phyloP scores from a whole-genome alignment of 208 protist genomes.

The Borovskyia barvae region DNA sequence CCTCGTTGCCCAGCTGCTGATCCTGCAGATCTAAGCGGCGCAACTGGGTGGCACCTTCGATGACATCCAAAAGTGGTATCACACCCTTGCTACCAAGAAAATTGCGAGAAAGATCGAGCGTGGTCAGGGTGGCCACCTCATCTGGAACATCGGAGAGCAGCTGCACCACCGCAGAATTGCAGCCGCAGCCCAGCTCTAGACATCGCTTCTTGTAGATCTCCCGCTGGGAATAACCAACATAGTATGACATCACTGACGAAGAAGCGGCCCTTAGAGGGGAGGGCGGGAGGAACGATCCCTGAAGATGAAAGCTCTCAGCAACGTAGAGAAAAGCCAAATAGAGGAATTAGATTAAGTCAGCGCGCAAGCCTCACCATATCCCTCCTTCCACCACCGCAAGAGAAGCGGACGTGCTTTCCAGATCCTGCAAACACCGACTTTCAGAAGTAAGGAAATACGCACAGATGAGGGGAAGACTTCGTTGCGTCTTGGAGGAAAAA shows the following conservation, averaged over 20 bases:
- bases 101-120: conserved; percentile 84
- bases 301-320: background rate
- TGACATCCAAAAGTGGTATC: conserved; percentile 71
- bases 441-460: too few species aligned
- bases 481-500: background rate
- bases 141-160: conserved; percentile 60
- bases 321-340: background rate
- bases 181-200: conserved; percentile 53
- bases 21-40: conserved; percentile 45
- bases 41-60: conserved; percentile 53
- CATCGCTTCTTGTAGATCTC: conserved; percentile 84
- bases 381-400: background rate
- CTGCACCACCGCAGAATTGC: conserved; percentile 51
- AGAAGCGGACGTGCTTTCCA: background rate
- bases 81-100: conserved; percentile 83
- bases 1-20: conserved; percentile 61
- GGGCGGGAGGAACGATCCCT: background rate
- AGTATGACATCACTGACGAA: conserved; percentile 38
- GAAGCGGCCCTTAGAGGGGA: background rate
- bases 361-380: background rate
- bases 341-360: background rate
- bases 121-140: conserved; percentile 47
- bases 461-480: too few species aligned
- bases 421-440: too few species aligned
- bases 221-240: conserved; percentile 61